Percentiles rank a stretch among this genome's conserved stretches.
phyloP scores from a whole-genome alignment of 2,329 filamentous ascomycete species.

The Nakataea oryzae region DNA sequence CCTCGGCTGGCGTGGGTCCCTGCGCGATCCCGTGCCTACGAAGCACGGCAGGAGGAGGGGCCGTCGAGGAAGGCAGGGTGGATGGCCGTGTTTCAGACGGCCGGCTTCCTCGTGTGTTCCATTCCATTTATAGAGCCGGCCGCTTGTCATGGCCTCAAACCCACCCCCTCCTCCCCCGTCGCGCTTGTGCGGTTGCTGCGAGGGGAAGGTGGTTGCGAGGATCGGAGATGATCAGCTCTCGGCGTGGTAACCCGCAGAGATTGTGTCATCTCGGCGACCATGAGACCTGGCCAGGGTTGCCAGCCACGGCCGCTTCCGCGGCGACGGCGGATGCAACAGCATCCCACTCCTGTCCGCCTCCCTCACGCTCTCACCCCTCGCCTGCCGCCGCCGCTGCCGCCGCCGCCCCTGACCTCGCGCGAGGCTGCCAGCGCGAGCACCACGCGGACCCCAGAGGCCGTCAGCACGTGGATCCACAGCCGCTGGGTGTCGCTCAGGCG shows the following conservation, averaged over 20 bases:
- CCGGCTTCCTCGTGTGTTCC: background rate
- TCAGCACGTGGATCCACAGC: constrained; percentile 92
- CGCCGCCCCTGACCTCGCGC: constrained; percentile 31
- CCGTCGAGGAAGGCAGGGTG: too few relatives aligned
- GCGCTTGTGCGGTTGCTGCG: background rate
- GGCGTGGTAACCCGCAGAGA: background rate
- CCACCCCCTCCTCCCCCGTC: too few relatives aligned
- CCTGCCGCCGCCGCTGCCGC: too few relatives aligned
- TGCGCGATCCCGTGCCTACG: background rate
- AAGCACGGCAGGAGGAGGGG: too few relatives aligned
- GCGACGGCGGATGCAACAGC: background rate
- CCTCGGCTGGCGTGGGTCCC: background rate
- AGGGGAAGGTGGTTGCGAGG: background rate
- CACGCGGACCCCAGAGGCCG: constrained; percentile 72
- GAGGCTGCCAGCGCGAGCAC: constrained; percentile 63
- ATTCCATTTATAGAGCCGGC: background rate
- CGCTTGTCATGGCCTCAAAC: background rate
- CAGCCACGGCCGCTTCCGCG: background rate
- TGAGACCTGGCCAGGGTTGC: background rate
- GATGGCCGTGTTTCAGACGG: background rate
- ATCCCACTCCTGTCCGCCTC: background rate
- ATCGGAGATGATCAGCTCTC: background rate
- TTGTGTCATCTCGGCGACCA: background rate
- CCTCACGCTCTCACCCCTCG: too few relatives aligned
- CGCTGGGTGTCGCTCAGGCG: constrained; percentile 90